These are phyloP conservation scores for Euphrasia confusa DNA, from an alignment of 257 asterid species.

Conservation along the genomic window DNA sequence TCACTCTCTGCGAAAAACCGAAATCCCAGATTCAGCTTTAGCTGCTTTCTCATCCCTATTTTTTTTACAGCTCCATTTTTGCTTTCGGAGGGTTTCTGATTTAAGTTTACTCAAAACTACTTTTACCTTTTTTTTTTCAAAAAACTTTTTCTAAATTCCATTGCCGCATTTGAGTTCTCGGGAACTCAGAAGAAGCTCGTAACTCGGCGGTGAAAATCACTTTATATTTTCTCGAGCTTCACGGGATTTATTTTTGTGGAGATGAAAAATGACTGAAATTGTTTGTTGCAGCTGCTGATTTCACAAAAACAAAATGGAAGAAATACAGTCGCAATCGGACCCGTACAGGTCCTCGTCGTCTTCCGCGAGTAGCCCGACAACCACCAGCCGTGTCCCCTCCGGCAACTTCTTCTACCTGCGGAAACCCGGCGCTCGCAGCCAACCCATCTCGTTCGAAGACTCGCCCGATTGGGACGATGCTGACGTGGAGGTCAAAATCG, in stretches of 20 bases:
- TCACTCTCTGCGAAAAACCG: slow-evolving; percentile 20
- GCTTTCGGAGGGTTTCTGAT: slow-evolving; percentile 6
- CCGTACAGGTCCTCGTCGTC: slow-evolving; percentile 93
- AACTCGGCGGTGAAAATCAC: too few relatives aligned
- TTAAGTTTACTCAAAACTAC: background rate
- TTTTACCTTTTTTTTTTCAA: background rate
- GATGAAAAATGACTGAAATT: slow-evolving; percentile 1
- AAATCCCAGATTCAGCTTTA: slow-evolving; percentile 56
- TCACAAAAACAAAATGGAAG: slow-evolving; percentile 54
- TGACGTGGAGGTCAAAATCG: slow-evolving; percentile 72
- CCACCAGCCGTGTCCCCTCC: slow-evolving; percentile 75
- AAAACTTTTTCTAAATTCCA: background rate
- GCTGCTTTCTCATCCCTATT: slow-evolving; percentile 5
- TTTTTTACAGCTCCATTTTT: slow-evolving; percentile 9
- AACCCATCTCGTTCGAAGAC: slow-evolving; percentile 91
- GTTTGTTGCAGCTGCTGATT: slow-evolving; percentile 17
- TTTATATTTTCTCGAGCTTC: background rate
- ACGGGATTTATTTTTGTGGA: slow-evolving; percentile 1
- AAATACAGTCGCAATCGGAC: slow-evolving; percentile 91
- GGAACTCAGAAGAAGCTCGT: too few relatives aligned
- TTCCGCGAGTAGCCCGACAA: slow-evolving; percentile 84
- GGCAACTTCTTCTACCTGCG: slow-evolving; percentile 89
- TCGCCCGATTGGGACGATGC: slow-evolving; percentile 97
- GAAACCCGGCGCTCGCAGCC: slow-evolving; percentile 80
- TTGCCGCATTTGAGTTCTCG: slow-evolving; percentile 17